Evolutionary conservation across 441 rosid genomes (phyloP).

Genomic region (Erodium moschatum): DNA sequence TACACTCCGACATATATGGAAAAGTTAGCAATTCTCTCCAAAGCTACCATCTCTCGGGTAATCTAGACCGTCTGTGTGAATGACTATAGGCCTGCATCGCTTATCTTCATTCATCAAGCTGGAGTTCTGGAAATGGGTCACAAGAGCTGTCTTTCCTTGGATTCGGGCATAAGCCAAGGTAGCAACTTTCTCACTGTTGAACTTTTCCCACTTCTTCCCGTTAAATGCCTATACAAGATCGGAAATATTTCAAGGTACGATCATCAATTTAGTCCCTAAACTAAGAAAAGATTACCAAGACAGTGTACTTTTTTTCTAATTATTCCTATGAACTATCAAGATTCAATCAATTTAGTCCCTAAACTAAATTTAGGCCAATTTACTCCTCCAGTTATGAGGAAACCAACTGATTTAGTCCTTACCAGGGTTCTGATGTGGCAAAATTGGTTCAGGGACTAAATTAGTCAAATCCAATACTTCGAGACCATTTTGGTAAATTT

Average conservation of each 20-base stretch:
- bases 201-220: conserved; percentile 99
- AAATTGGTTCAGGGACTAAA: too few relatives aligned
- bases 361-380: too few relatives aligned
- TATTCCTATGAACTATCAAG: not conserved
- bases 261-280: too few relatives aligned
- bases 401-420: too few relatives aligned
- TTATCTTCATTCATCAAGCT: conserved; percentile 99
- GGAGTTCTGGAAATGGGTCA: conserved; percentile 94
- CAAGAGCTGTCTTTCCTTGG: conserved; percentile 88
- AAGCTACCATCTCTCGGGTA: conserved; percentile 27
- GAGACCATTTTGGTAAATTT: not conserved
- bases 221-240: conserved; percentile 57
- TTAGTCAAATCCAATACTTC: too few relatives aligned
- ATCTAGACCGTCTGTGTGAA: conserved; percentile 55
- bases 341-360: too few relatives aligned
- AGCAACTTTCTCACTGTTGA: conserved; percentile 97
- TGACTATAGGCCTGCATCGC: conserved; percentile 90
- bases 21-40: conserved; percentile 28
- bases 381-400: too few relatives aligned
- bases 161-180: conserved; percentile 93
- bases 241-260: conserved; percentile 10
- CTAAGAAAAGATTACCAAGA: too few relatives aligned
- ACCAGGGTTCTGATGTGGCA: too few relatives aligned
- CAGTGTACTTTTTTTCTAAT: too few relatives aligned
- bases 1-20: conserved; percentile 28